phyloP scores from a whole-genome alignment of 2,329 filamentous ascomycete species.

The Amauroascus verrucosus region DNA sequence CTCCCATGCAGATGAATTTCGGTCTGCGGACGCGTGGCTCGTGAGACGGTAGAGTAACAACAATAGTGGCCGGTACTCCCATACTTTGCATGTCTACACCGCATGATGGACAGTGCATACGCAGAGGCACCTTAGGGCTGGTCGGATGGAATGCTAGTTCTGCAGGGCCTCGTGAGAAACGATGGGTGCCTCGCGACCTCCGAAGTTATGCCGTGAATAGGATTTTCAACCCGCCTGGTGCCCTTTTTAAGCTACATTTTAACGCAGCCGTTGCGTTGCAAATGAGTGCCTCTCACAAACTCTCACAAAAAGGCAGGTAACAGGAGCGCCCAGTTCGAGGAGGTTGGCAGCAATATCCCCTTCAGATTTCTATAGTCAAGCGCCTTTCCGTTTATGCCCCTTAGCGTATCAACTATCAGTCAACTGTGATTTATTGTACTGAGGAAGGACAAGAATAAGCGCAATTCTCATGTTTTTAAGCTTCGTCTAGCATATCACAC shows the following conservation, averaged over 20 bases:
- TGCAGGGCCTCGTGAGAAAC: not conserved
- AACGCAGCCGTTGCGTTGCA: too few relatives aligned
- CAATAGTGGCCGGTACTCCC: not conserved
- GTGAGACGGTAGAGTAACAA: conserved; percentile 2
- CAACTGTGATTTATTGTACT: too few relatives aligned
- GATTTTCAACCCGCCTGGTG: not conserved
- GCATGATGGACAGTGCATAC: not conserved
- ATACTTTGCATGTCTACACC: not conserved
- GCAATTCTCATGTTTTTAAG: too few relatives aligned
- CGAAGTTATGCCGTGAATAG: not conserved
- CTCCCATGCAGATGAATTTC: not conserved
- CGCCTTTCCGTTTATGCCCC: too few relatives aligned
- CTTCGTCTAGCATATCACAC: too few relatives aligned
- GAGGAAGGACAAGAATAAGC: too few relatives aligned
- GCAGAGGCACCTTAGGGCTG: not conserved
- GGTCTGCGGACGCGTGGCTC: conserved; percentile 5
- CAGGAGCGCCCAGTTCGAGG: too few relatives aligned
- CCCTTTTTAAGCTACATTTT: not conserved
- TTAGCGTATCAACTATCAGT: too few relatives aligned
- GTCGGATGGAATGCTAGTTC: not conserved
- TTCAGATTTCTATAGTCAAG: too few relatives aligned
- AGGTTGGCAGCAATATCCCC: too few relatives aligned
- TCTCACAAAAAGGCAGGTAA: too few relatives aligned
- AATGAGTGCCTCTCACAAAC: too few relatives aligned
- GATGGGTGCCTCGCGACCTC: not conserved